Conservation (phyloP, 2,329 filamentous ascomycete species). For the Zopfia rhizophila region DNA sequence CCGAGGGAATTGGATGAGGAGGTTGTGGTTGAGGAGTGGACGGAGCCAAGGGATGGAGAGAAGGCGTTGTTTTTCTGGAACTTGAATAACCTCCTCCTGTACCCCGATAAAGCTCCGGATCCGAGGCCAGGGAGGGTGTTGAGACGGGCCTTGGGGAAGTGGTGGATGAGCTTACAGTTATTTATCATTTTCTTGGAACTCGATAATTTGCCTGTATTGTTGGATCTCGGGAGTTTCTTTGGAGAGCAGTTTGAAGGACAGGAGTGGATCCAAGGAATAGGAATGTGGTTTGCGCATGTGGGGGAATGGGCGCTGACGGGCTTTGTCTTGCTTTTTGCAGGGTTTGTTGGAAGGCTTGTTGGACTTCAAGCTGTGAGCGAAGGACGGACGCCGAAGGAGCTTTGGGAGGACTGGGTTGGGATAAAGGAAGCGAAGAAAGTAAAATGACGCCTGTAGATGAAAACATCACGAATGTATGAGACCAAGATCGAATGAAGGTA, state of each 20-base stretch:
- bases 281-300: slow-evolving; percentile 1
- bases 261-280: too few species aligned
- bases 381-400: slow-evolving; percentile 20
- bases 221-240: slow-evolving; percentile 12
- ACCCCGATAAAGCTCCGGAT: slow-evolving; percentile 19
- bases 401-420: slow-evolving; percentile 20
- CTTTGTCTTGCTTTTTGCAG: slow-evolving; percentile 10
- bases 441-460: background rate
- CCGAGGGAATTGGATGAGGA: slow-evolving; percentile 35
- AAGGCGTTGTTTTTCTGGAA: slow-evolving; percentile 64
- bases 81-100: slow-evolving; percentile 56
- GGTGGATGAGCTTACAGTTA: slow-evolving; percentile 35
- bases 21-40: slow-evolving; percentile 60
- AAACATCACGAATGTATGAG: background rate
- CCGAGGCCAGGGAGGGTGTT: background rate
- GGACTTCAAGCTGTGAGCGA: slow-evolving; percentile 21
- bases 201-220: slow-evolving; percentile 46
- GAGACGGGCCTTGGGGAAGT: slow-evolving; percentile 13
- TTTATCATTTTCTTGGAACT: slow-evolving; percentile 40
- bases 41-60: slow-evolving; percentile 56
- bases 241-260: slow-evolving; percentile 1
- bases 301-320: slow-evolving; percentile 14
- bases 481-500: slow-evolving; percentile 18
- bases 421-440: slow-evolving; percentile 2
- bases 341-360: slow-evolving; percentile 9